phyloP scores from a whole-genome alignment of 768 basidiomycete genomes.

The Suillus subluteus region DNA sequence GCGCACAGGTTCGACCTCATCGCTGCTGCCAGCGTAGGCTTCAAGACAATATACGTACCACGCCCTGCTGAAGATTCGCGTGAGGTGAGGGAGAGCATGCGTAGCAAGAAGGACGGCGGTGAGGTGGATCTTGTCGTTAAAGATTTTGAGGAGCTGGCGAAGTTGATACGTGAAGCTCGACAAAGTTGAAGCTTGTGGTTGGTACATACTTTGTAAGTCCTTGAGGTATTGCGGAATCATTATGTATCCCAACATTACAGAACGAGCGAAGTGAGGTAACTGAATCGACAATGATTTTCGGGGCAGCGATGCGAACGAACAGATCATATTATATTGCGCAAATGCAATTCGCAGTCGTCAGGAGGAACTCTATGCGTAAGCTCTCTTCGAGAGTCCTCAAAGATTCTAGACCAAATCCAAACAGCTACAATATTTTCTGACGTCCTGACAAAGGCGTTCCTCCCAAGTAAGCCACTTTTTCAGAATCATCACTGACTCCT shows the following conservation, averaged over 20 bases:
- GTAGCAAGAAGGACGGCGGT: constrained; percentile 55
- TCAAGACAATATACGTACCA: constrained; percentile 63
- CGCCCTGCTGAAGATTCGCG: constrained; percentile 49
- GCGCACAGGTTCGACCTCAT: constrained; percentile 62
- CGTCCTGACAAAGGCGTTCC: neutral
- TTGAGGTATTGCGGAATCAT: neutral
- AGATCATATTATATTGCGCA: neutral
- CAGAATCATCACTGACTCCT: too few species aligned
- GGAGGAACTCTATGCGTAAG: neutral
- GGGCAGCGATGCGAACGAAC: neutral
- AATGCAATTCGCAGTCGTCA: neutral
- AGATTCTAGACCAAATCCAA: too few species aligned
- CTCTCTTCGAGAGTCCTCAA: neutral
- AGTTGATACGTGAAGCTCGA: constrained; percentile 22
- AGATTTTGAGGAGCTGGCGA: constrained; percentile 54
- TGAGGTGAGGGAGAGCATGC: constrained; percentile 33
- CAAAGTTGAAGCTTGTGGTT: neutral
- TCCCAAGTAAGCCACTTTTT: neutral
- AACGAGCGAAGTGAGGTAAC: neutral
- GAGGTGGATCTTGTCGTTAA: constrained; percentile 60
- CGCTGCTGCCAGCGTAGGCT: constrained; percentile 53
- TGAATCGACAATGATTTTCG: neutral
- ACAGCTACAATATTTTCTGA: neutral
- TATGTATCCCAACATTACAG: neutral
- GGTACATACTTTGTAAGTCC: neutral